Evolutionary conservation across 768 basidiomycete genomes (phyloP).

Genomic region (Pisolithus tinctorius): DNA sequence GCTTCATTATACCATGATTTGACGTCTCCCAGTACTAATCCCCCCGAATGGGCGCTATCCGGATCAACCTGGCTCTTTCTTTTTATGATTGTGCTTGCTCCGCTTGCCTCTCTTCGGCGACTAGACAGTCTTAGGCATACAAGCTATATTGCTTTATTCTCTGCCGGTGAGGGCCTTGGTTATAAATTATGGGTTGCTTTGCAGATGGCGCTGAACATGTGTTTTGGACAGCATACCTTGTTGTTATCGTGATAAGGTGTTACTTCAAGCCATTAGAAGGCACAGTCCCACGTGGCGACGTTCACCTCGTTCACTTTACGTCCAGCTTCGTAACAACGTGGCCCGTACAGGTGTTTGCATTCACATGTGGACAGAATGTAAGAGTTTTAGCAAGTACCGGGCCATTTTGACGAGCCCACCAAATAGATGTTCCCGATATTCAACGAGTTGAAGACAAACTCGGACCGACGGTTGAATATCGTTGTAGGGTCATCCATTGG

Average conservation of each 20-base stretch:
- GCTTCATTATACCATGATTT: slow-evolving; percentile 76
- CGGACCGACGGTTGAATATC: slow-evolving; percentile 79
- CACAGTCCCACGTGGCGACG: slow-evolving; percentile 56
- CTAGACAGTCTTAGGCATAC: slow-evolving; percentile 86
- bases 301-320: slow-evolving; percentile 67
- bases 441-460: slow-evolving; percentile 82
- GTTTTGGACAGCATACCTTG: slow-evolving; percentile 55
- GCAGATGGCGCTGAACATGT: background rate
- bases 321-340: slow-evolving; percentile 77
- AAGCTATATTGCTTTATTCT: slow-evolving; percentile 85
- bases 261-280: slow-evolving; percentile 71
- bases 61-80: slow-evolving; percentile 80
- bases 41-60: slow-evolving; percentile 70
- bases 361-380: slow-evolving; percentile 91
- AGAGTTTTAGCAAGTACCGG: slow-evolving; percentile 17
- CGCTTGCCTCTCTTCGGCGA: slow-evolving; percentile 75
- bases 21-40: slow-evolving; percentile 52
- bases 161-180: slow-evolving; percentile 58
- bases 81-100: slow-evolving; percentile 70
- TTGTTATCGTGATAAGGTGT: slow-evolving; percentile 72
- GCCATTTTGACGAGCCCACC: slow-evolving; percentile 2
- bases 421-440: slow-evolving; percentile 84
- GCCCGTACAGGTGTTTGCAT: slow-evolving; percentile 91
- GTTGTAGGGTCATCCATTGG: slow-evolving; percentile 87
- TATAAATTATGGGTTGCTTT: slow-evolving; percentile 1